Evolutionary conservation across 768 basidiomycete genomes (phyloP).

Genomic region (Lactarius trivialis): DNA sequence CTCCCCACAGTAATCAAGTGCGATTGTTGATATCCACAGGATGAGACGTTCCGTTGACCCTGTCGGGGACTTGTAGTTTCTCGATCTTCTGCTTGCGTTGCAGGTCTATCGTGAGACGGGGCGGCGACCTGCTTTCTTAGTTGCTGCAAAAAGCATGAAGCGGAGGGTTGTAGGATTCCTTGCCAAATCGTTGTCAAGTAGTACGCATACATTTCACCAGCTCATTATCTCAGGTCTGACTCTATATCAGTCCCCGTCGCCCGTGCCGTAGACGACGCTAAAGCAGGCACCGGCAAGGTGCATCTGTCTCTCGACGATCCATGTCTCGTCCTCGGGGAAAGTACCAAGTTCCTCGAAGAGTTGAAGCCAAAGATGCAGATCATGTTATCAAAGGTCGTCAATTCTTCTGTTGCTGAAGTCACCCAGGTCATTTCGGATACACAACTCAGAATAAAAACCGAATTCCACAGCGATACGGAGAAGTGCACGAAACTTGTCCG

Average conservation of each 20-base stretch:
- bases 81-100: constrained; percentile 80
- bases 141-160: constrained; percentile 84
- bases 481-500: constrained; percentile 60
- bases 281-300: constrained; percentile 66
- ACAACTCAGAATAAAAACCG: constrained; percentile 72
- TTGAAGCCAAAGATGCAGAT: constrained; percentile 79
- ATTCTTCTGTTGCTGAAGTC: constrained; percentile 75
- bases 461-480: constrained; percentile 77
- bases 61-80: constrained; percentile 51
- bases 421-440: constrained; percentile 87
- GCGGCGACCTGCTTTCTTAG: constrained; percentile 76
- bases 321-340: constrained; percentile 70
- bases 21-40: constrained; percentile 6
- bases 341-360: constrained; percentile 69
- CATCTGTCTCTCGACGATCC: constrained; percentile 70
- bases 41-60: neutral
- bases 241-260: constrained; percentile 72
- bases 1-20: constrained; percentile 90
- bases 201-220: constrained; percentile 39
- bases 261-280: constrained; percentile 83
- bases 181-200: constrained; percentile 77
- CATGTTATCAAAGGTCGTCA: constrained; percentile 73
- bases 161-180: constrained; percentile 69
- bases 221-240: neutral
- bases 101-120: constrained; percentile 79